These are phyloP conservation scores for Neurospora hispaniola DNA, from an alignment of 495 filamentous ascomycete genomes.

Conservation along the genomic window DNA sequence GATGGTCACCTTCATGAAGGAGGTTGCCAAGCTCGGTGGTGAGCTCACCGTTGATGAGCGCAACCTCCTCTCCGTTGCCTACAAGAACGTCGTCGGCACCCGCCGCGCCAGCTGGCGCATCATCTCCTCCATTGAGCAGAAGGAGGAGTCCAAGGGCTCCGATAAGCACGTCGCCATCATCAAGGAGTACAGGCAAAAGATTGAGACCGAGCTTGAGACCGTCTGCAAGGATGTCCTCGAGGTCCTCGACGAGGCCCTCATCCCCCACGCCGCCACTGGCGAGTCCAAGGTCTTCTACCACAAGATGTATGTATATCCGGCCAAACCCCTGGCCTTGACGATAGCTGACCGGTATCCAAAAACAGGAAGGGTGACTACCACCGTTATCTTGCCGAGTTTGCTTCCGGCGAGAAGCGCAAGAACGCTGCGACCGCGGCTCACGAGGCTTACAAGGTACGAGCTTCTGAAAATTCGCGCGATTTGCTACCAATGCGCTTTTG, in stretches of 20 bases:
- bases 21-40: conserved; percentile 98
- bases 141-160: conserved; percentile 98
- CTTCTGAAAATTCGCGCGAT: not conserved
- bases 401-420: conserved; percentile 98
- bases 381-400: conserved; percentile 98
- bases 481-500: not conserved
- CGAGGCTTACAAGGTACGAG: conserved; percentile 92
- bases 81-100: conserved; percentile 99
- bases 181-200: conserved; percentile 97
- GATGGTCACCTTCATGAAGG: conserved; percentile 99
- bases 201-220: conserved; percentile 93
- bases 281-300: conserved; percentile 99
- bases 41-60: conserved; percentile 97
- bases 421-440: conserved; percentile 88
- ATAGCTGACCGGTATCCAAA: not conserved
- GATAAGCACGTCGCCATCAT: conserved; percentile 95
- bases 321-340: not conserved
- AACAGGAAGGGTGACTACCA: conserved; percentile 99
- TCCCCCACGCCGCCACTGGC: conserved; percentile 94
- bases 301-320: conserved; percentile 76
- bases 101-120: conserved; percentile 99
- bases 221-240: conserved; percentile 98
- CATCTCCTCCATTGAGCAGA: conserved; percentile 99
- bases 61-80: conserved; percentile 96
- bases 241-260: conserved; percentile 88